Conservation (phyloP, 768 basidiomycete genomes). For the Russula olivacea region DNA sequence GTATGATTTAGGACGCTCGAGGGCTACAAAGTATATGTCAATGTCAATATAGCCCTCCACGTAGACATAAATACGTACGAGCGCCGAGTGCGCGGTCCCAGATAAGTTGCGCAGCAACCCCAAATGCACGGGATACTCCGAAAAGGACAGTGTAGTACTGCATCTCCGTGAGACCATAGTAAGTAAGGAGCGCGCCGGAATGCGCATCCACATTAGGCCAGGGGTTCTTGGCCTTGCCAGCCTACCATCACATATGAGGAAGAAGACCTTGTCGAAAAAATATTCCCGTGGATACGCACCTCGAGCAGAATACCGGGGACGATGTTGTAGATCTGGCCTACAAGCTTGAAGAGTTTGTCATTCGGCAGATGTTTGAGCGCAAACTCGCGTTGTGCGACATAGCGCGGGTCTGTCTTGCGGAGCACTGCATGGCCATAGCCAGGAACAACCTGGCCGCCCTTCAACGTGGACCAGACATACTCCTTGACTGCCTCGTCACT, state of each 20-base stretch:
- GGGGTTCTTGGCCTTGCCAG: constrained; percentile 89
- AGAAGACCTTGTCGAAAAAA: constrained; percentile 1
- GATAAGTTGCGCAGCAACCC: constrained; percentile 82
- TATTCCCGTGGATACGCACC: constrained; percentile 36
- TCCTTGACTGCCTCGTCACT: constrained; percentile 85
- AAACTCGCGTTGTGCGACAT: constrained; percentile 86
- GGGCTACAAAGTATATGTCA: constrained; percentile 39
- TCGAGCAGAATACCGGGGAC: constrained; percentile 88
- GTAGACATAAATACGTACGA: constrained; percentile 46
- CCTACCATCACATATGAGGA: constrained; percentile 36
- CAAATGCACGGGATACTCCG: constrained; percentile 92
- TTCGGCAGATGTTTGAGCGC: constrained; percentile 78
- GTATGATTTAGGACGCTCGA: constrained; percentile 90
- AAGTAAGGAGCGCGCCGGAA: constrained; percentile 81
- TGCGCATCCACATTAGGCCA: constrained; percentile 98
- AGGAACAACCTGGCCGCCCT: constrained; percentile 89
- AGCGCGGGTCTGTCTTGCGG: constrained; percentile 89
- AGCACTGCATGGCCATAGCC: constrained; percentile 87
- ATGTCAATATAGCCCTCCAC: background rate
- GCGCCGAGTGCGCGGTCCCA: constrained; percentile 93
- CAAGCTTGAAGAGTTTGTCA: constrained; percentile 91
- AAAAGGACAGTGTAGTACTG: constrained; percentile 97
- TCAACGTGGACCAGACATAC: constrained; percentile 93
- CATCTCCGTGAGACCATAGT: constrained; percentile 87
- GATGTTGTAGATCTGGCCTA: constrained; percentile 79